These are phyloP conservation scores for Metarhizium humberi DNA, from an alignment of 2,329 filamentous ascomycete species.

Conservation along the genomic window DNA sequence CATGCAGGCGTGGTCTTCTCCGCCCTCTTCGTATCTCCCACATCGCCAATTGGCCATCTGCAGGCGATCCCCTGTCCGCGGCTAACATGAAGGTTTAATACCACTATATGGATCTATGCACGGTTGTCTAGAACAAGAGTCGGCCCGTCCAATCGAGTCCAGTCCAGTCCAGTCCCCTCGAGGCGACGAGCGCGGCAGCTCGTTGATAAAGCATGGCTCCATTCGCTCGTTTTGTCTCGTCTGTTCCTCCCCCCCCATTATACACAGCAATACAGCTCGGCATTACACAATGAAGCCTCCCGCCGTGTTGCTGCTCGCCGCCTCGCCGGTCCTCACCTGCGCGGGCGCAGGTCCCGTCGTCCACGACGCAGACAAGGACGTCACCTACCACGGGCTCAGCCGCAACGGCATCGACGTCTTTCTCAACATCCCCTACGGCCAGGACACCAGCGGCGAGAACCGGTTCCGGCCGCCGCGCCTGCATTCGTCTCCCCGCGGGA, in stretches of 20 bases:
- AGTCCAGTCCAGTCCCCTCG: too few relatives aligned
- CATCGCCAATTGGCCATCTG: neutral
- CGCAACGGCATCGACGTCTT: slow-evolving; percentile 37
- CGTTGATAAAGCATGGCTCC: too few relatives aligned
- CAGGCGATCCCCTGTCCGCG: neutral
- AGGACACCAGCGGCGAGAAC: slow-evolving; percentile 34
- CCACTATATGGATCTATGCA: too few relatives aligned
- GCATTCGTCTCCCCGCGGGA: slow-evolving; percentile 20
- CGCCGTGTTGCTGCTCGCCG: neutral
- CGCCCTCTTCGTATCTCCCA: neutral
- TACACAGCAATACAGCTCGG: neutral
- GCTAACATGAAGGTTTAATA: neutral
- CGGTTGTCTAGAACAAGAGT: too few relatives aligned
- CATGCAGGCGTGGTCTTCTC: too few relatives aligned
- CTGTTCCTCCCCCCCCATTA: too few relatives aligned
- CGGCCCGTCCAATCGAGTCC: too few relatives aligned
- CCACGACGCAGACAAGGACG: slow-evolving; percentile 12
- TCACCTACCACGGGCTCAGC: slow-evolving; percentile 32
- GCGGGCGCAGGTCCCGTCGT: slow-evolving; percentile 2
- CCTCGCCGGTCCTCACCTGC: neutral
- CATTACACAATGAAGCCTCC: neutral
- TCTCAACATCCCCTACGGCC: slow-evolving; percentile 35
- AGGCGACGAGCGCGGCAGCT: too few relatives aligned
- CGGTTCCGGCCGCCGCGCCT: slow-evolving; percentile 36
- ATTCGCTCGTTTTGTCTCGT: too few relatives aligned